These are phyloP conservation scores for Candida sanyaensis DNA, from an alignment of 1,139 yeast species.

Conservation along the genomic window DNA sequence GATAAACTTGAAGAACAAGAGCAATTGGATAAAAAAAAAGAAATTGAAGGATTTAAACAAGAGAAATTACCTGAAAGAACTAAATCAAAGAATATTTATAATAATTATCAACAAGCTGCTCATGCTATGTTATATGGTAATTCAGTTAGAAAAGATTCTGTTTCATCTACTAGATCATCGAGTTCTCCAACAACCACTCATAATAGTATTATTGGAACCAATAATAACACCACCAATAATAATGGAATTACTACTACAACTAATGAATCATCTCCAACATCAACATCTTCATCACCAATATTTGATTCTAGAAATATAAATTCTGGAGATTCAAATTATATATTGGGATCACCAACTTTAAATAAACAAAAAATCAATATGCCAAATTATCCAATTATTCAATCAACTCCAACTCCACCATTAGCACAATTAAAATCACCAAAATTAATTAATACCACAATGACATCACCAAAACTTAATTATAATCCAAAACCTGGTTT, in stretches of 20 bases:
- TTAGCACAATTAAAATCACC: slow-evolving; percentile 6
- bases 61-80: slow-evolving; percentile 17
- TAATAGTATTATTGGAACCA: slow-evolving; percentile 3
- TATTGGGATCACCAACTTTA: not conserved
- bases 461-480: not conserved
- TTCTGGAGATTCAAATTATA: slow-evolving; percentile 1
- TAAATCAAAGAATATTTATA: slow-evolving; percentile 21
- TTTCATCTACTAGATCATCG: not conserved
- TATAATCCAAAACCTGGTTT: slow-evolving; percentile 6
- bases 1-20: slow-evolving; percentile 9
- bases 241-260: not conserved
- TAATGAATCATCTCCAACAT: slow-evolving; percentile 2
- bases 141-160: not conserved
- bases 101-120: slow-evolving; percentile 21
- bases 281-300: slow-evolving; percentile 1
- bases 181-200: slow-evolving; percentile 2
- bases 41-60: slow-evolving; percentile 1
- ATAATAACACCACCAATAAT: slow-evolving; percentile 2
- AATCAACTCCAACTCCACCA: slow-evolving; percentile 2
- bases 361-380: not conserved
- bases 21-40: slow-evolving; percentile 15
- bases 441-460: slow-evolving; percentile 8
- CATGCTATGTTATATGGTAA: not conserved
- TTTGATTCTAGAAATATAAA: not conserved
- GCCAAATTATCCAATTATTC: not conserved